Conservation (phyloP, 345 rosid genomes). For the Gossypium anomalum region DNA sequence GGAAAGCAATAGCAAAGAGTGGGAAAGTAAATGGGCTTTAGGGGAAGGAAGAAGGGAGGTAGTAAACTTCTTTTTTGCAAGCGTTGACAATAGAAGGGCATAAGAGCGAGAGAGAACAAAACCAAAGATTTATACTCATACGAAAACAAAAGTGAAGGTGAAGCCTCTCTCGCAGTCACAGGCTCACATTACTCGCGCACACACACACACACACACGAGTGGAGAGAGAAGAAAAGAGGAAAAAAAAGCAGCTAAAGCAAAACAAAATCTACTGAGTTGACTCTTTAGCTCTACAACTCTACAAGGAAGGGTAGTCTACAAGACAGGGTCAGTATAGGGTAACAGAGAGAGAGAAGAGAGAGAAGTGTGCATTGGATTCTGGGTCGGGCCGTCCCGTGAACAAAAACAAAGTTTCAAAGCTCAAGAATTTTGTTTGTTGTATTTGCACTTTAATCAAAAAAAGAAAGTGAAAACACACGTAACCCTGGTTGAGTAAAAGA, state of each 20-base stretch:
- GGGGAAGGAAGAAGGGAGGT: slow-evolving; percentile 40
- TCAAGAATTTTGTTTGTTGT: slow-evolving; percentile 1
- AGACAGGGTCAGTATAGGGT: slow-evolving; percentile 16
- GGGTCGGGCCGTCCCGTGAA: slow-evolving; percentile 12
- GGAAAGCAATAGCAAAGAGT: slow-evolving; percentile 21
- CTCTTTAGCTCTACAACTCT: not conserved
- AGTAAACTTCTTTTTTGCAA: slow-evolving; percentile 61
- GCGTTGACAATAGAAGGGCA: slow-evolving; percentile 56
- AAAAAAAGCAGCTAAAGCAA: slow-evolving; percentile 9
- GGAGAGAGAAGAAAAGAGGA: slow-evolving; percentile 6
- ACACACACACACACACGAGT: not conserved
- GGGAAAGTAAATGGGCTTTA: slow-evolving; percentile 2
- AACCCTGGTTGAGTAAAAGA: slow-evolving; percentile 27
- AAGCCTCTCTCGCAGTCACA: not conserved
- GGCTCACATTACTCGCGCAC: not conserved
- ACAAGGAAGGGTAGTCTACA: not conserved
- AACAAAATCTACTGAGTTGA: slow-evolving; percentile 12
- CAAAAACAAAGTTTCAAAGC: slow-evolving; percentile 11
- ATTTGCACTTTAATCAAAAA: slow-evolving; percentile 33
- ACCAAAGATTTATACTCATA: not conserved
- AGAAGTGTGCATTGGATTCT: slow-evolving; percentile 32
- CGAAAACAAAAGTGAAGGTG: slow-evolving; percentile 9
- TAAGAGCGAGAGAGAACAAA: not conserved
- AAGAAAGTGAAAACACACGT: slow-evolving; percentile 38
- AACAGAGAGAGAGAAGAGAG: not conserved